phyloP scores from a whole-genome alignment of 257 asterid genomes.

The Oldenlandia corymbosa region DNA sequence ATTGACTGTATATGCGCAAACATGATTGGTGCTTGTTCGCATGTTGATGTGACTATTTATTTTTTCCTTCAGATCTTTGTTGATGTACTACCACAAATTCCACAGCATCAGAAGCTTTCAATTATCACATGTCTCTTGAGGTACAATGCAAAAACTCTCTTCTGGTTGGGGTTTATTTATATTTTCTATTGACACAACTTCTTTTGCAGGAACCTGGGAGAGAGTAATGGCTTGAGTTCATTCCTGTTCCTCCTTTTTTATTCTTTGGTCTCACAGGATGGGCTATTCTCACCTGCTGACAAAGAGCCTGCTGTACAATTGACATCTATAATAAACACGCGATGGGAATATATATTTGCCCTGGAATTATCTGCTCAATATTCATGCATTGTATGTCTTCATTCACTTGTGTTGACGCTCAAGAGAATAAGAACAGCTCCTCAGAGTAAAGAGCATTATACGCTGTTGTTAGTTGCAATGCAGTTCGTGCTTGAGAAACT shows the following conservation, averaged over 20 bases:
- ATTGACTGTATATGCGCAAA: background rate
- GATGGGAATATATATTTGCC: conserved; percentile 83
- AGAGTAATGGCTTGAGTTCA: conserved; percentile 66
- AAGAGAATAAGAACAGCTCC: conserved; percentile 42
- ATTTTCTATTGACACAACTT: conserved; percentile 33
- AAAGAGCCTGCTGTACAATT: conserved; percentile 35
- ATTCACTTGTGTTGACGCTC: conserved; percentile 58
- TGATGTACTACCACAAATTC: conserved; percentile 64
- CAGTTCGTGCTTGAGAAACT: conserved; percentile 62
- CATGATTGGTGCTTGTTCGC: background rate
- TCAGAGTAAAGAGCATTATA: conserved; percentile 36
- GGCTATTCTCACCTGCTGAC: conserved; percentile 28
- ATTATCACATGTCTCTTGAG: conserved; percentile 61
- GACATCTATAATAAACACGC: conserved; percentile 30
- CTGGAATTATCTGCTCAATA: conserved; percentile 61
- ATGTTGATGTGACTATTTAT: conserved; percentile 15
- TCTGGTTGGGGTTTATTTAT: conserved; percentile 9
- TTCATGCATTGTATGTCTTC: conserved; percentile 77
- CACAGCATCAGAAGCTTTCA: conserved; percentile 62
- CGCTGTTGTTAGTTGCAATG: conserved; percentile 53
- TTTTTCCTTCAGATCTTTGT: conserved; percentile 60
- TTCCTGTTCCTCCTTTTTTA: conserved; percentile 67
- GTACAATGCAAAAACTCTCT: conserved; percentile 29
- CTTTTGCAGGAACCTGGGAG: conserved; percentile 73
- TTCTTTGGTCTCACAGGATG: conserved; percentile 48